Conservation (phyloP, 73 alveolate species). For the Paramecium pentaurelia region DNA sequence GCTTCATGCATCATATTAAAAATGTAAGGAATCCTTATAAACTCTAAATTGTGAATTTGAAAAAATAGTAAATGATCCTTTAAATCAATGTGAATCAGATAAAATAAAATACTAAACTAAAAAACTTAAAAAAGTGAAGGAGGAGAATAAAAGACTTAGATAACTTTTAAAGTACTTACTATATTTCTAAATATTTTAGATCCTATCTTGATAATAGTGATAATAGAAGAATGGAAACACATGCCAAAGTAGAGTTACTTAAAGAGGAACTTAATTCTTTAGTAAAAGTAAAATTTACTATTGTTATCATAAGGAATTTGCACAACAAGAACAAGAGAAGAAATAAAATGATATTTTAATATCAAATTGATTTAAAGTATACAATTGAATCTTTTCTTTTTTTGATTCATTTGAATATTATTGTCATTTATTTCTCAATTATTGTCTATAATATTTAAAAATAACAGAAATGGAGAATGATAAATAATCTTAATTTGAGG, state of each 20-base stretch:
- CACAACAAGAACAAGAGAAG: not conserved
- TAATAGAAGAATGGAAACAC: not conserved
- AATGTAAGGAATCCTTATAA: slow-evolving; percentile 24
- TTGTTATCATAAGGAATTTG: not conserved
- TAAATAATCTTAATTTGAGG: slow-evolving; percentile 60
- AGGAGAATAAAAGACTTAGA: slow-evolving; percentile 39
- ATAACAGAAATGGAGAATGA: slow-evolving; percentile 43
- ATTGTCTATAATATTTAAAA: not conserved
- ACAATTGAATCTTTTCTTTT: not conserved
- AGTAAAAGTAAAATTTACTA: not conserved
- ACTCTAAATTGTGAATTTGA: not conserved
- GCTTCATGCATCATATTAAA: not conserved
- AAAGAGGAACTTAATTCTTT: not conserved
- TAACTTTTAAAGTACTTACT: not conserved
- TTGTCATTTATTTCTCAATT: slow-evolving; percentile 63
- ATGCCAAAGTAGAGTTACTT: not conserved
- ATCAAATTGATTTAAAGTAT: not conserved
- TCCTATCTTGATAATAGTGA: not conserved
- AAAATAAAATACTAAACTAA: not conserved
- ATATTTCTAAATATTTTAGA: not conserved
- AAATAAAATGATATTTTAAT: slow-evolving; percentile 3
- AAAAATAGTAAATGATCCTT: slow-evolving; percentile 9
- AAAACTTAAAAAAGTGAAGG: not conserved
- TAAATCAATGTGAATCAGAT: not conserved
- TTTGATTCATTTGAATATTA: not conserved